Evolutionary conservation across 306 rosid genomes (phyloP), one percentile per base, ranked within the genome.

Genomic region (Lotus japonicus): DNA sequence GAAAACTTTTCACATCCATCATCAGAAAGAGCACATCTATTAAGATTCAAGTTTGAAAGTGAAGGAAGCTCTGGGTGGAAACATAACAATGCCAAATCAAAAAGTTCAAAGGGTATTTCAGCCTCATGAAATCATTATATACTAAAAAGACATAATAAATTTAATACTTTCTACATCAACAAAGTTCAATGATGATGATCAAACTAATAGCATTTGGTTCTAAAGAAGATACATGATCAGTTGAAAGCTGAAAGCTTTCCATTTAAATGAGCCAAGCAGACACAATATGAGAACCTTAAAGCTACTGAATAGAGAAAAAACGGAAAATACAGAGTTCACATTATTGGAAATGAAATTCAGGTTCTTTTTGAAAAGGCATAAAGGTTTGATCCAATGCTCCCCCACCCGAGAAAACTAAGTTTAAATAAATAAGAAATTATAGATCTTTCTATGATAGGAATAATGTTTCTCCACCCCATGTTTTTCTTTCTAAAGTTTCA

Each of bases 41-140:
- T 88, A 45, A 94, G 90, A 82, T 94, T 94, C 87, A 94, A 84
- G 82, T 77, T 88, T 54, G 73, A 80, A 43, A 94, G 79, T 5
- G 80, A 69, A 49, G 87, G 83, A 76, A 84, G 89, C 64, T 81
- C 97, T 94, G 95, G 67, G 11, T 76, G 71, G 79, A 42, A 70
- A 72, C 72, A 64, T 16, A 51, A 75, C 75, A 75, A 76, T 41
- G 60, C 48, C 74, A 75, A 58, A 65, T 11, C 6, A 81, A 79
- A 50, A 50, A 36, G n/a, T 51, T 45, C 66, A 73, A 35, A 46
- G 17, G 12, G 19, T 36, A 71, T 31, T 66, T 10, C 69, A 45
- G 16, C 56, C 44, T 75, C 64, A 66, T 14, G 45, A 46, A 23
- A 51, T 17, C 31, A 68, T 41, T 33, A 35, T 64, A 35, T 26